Evolutionary conservation across 2,329 filamentous ascomycete genomes (phyloP).

Genomic region (Alternaria brassicicola): DNA sequence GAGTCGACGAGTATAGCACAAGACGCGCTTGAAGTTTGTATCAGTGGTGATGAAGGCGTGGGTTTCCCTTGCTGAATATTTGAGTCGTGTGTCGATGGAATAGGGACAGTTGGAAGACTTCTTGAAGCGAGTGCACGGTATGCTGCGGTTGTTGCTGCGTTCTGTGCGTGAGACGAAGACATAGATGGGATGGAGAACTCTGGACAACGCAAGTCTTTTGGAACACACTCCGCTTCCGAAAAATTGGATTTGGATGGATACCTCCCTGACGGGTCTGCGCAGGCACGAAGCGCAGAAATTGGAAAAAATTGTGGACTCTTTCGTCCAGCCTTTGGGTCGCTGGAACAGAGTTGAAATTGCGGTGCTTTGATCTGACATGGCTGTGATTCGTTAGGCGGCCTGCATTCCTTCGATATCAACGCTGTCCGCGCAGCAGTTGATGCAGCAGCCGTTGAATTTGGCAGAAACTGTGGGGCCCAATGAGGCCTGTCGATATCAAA

Average conservation of each 20-base stretch:
- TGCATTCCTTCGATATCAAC: not conserved
- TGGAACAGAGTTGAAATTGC: not conserved
- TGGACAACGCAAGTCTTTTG: not conserved
- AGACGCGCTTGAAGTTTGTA: not conserved
- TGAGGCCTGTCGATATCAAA: constrained; percentile 22
- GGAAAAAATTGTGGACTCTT: not conserved
- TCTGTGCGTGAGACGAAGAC: not conserved
- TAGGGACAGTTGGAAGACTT: not conserved
- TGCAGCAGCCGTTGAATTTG: constrained; percentile 5
- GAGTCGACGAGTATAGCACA: not conserved
- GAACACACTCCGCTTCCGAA: not conserved
- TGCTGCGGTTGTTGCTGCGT: not conserved
- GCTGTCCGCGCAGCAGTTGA: not conserved
- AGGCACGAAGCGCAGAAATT: not conserved
- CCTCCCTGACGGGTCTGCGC: not conserved
- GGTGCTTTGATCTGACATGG: not conserved
- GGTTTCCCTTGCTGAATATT: not conserved
- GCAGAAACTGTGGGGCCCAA: constrained; percentile 33
- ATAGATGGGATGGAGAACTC: not conserved
- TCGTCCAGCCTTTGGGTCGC: not conserved
- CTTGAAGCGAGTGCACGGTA: not conserved
- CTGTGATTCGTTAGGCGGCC: not conserved
- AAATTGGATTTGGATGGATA: not conserved
- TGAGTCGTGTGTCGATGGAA: not conserved
- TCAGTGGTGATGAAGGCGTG: too few relatives aligned